These are phyloP conservation scores for Xanthoconium separans DNA, from an alignment of 1,284 basidiomycete genomes.

Conservation along the genomic window DNA sequence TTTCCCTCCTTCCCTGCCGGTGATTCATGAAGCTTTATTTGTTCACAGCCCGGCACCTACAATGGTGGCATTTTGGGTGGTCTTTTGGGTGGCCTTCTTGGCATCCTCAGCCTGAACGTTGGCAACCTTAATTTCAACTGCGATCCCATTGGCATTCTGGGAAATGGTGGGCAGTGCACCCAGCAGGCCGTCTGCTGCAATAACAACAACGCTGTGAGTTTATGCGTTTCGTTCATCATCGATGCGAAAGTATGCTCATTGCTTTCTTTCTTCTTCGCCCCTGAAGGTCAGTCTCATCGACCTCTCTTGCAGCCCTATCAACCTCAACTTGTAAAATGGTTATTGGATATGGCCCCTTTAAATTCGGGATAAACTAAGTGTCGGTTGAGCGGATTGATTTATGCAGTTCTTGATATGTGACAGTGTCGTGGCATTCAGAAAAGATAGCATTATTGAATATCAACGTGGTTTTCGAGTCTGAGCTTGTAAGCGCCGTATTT, in stretches of 20 bases:
- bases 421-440: too few species aligned
- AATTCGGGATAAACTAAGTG: too few species aligned
- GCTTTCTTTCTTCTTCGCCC: too few species aligned
- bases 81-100: background rate
- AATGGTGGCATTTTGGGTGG: background rate
- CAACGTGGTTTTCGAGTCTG: too few species aligned
- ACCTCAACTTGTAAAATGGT: too few species aligned
- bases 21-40: background rate
- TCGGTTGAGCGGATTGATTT: too few species aligned
- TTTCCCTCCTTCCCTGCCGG: rapidly evolving
- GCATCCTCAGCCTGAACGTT: background rate
- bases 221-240: background rate
- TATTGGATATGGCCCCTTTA: too few species aligned
- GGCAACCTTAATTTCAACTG: background rate
- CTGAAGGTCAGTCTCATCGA: too few species aligned
- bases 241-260: background rate
- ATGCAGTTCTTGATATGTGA: too few species aligned
- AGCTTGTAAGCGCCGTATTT: too few species aligned
- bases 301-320: too few species aligned
- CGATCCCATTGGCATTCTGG: background rate
- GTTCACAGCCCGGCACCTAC: background rate
- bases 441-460: too few species aligned
- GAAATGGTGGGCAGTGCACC: background rate
- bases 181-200: background rate
- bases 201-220: background rate